Evolutionary conservation across 305 asterid species (phyloP), one percentile per base, ranked within the genome.

Genomic region (Fraxinus platypoda): DNA sequence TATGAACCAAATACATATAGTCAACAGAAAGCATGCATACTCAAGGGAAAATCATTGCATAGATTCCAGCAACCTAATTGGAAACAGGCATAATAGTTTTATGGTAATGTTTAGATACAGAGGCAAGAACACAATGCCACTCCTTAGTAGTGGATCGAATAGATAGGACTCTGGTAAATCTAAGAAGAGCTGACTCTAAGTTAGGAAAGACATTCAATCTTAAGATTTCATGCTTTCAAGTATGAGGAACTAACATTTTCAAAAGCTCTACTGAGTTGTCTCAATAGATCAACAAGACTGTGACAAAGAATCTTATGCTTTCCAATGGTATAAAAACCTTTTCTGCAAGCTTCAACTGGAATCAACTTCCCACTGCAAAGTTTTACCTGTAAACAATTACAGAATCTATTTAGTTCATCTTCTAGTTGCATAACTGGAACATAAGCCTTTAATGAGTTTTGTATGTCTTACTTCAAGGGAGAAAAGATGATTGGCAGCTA

Each of bases 261-360:
- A 86, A 96, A 96, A 82, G 97, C 98, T 91, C 98, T 87, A 85
- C 97, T 94, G 76, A 94, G 95, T 85, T 93, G 98, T 80, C 99
- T 90, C 89, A 96, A 86, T 87, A 96, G 89, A 89, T 96, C 99
- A 82, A 94, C 98, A 89, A 96, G 93, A 85, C 90, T 93, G 93
- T 96, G 99, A 84, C 93, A 92, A 85, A 91, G 91, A 85, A 92
- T 84, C 82, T 87, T 94, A 82, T 91, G 98, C 93, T 94, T 96
- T 82, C 98, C 98, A 57, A 83, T 83, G 88, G 89, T 86, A 80
- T 82, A 88, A 80, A 94, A 96, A 28, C 98, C 99, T 86, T 92
- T 94, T 80, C 91, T 86, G 78, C 93, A 91, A 85, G 92, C 98
- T 85, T 96, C 99, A 75, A 94, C 75, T 1, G 64, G 79, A 71